Evolutionary conservation across 306 rosid species (phyloP).

Genomic region (Adenanthera pavonina): DNA sequence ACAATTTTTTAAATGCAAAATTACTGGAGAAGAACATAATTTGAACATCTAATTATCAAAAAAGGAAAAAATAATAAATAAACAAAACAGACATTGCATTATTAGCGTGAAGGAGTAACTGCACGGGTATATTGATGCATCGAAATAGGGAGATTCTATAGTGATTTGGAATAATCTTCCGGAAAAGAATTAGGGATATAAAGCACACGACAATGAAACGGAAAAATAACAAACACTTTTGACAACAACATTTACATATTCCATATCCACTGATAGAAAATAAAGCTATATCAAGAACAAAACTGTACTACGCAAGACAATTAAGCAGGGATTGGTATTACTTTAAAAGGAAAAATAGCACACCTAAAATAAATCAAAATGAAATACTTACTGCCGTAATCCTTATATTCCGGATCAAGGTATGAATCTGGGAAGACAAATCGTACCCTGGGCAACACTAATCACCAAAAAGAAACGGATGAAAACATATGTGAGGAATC

Average conservation of each 20-base stretch:
- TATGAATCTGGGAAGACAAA: constrained; percentile 77
- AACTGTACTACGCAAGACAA: neutral
- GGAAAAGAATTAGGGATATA: neutral
- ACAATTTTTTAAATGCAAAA: neutral
- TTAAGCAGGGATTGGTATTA: constrained; percentile 44
- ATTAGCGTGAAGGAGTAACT: neutral
- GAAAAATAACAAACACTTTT: neutral
- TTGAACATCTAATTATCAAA: too few species aligned
- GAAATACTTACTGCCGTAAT: constrained; percentile 66
- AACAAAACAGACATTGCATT: neutral
- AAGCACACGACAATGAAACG: neutral
- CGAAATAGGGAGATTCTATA: constrained; percentile 39
- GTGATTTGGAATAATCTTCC: neutral
- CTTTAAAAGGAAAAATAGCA: neutral
- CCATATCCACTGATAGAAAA: constrained; percentile 51
- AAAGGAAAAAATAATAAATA: neutral
- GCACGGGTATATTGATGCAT: constrained; percentile 34
- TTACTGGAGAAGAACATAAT: neutral
- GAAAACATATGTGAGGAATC: neutral
- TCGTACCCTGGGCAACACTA: constrained; percentile 75
- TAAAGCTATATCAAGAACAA: constrained; percentile 43
- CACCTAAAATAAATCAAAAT: neutral
- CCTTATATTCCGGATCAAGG: constrained; percentile 74
- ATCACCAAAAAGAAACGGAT: neutral
- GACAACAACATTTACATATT: too few species aligned